Evolutionary conservation across 164 flowering plant genomes (phyloP).

Genomic region (Vitis rupestris): DNA sequence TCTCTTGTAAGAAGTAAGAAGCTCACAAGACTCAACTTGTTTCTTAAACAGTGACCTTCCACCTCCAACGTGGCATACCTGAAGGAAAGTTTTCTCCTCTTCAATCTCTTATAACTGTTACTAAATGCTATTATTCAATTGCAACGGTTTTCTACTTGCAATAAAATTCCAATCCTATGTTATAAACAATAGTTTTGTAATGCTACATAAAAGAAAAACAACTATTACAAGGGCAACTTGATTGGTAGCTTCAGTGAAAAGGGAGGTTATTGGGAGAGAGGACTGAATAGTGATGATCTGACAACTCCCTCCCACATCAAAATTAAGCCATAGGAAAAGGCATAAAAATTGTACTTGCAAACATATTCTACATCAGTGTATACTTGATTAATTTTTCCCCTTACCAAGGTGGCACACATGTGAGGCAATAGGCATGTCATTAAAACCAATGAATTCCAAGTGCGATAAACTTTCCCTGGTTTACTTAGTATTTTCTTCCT

Average conservation of each 20-base stretch:
- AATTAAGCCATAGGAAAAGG: not conserved
- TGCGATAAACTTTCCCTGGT: not conserved
- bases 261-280: not conserved
- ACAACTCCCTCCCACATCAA: not conserved
- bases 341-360: not conserved
- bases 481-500: not conserved
- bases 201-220: not conserved
- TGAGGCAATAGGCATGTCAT: not conserved
- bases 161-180: not conserved
- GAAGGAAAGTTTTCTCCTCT: not conserved
- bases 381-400: not conserved
- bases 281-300: not conserved
- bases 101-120: not conserved
- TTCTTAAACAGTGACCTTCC: not conserved
- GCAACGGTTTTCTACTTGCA: not conserved
- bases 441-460: not conserved
- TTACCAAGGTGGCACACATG: not conserved
- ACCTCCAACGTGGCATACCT: conserved; percentile 5
- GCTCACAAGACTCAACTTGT: not conserved
- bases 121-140: too few relatives aligned
- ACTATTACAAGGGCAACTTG: not conserved
- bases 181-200: not conserved
- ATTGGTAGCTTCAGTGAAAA: not conserved
- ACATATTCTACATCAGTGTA: not conserved
- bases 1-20: not conserved